A percentile compares a stretch with the other conserved stretches of the same genome.
phyloP scores from a whole-genome alignment of 2,329 filamentous ascomycete species.

The Monosporascus ibericus region DNA sequence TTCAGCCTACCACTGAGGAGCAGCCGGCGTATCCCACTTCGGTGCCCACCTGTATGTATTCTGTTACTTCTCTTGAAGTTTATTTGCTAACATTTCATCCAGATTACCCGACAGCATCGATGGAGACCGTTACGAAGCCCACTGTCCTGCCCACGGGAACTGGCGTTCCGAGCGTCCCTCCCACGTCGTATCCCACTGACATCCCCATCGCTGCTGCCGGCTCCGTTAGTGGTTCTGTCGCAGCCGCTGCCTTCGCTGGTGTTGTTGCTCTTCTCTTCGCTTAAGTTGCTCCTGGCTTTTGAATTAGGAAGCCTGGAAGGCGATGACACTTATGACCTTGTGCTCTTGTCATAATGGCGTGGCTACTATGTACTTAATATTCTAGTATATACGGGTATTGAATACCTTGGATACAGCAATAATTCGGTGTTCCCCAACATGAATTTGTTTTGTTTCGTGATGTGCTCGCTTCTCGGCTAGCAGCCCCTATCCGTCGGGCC shows the following conservation, averaged over 20 bases:
- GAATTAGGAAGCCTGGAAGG: conserved; percentile 27
- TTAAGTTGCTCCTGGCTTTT: conserved; percentile 31
- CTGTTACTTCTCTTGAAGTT: too few relatives aligned
- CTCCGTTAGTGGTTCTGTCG: conserved; percentile 45
- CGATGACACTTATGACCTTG: conserved; percentile 32
- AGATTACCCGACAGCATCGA: conserved; percentile 4
- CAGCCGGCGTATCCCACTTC: neutral
- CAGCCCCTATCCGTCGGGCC: too few relatives aligned
- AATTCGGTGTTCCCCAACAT: conserved; percentile 7
- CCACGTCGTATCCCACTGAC: conserved; percentile 28
- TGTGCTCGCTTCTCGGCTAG: too few relatives aligned
- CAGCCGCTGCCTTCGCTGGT: conserved; percentile 50
- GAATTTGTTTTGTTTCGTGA: too few relatives aligned
- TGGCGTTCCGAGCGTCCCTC: conserved; percentile 26
- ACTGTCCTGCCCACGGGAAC: conserved; percentile 10
- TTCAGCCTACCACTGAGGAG: neutral
- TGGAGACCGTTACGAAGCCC: conserved; percentile 17
- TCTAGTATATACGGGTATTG: conserved; percentile 28
- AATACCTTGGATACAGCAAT: conserved; percentile 13
- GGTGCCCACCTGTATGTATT: neutral
- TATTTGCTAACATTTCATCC: neutral
- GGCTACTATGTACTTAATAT: conserved; percentile 35
- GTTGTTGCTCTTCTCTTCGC: conserved; percentile 47
- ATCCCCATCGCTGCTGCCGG: conserved; percentile 41
- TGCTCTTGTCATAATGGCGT: conserved; percentile 25